phyloP scores from a whole-genome alignment of 768 basidiomycete species.

The Lyophyllum decastes region DNA sequence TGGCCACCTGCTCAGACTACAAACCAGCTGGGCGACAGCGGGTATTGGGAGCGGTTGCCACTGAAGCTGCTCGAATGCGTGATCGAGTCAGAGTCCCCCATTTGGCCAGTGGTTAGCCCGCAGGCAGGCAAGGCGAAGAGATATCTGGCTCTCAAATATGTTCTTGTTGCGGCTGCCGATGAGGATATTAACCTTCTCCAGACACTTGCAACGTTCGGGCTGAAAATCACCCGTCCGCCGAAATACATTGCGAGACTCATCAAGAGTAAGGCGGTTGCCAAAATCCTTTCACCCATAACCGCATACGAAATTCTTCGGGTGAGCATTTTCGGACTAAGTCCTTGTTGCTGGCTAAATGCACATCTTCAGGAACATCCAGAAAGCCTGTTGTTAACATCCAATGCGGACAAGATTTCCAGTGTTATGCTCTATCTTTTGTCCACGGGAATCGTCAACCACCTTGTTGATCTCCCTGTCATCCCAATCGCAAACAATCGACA shows the following conservation, averaged over 20 bases:
- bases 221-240: no score
- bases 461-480: constrained; percentile 40
- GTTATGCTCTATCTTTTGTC: constrained; percentile 38
- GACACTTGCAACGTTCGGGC: no score
- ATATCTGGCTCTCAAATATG: no score
- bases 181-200: no score
- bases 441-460: constrained; percentile 26
- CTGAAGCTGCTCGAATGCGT: constrained; percentile 27
- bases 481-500: constrained; percentile 23
- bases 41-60: constrained; percentile 40
- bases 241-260: no score
- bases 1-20: constrained; percentile 39
- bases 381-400: constrained; percentile 4
- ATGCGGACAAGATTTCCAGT: constrained; percentile 2
- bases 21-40: constrained; percentile 37
- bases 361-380: constrained; percentile 15
- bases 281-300: no score
- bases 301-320: constrained; percentile 32
- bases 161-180: no score
- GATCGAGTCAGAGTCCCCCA: constrained; percentile 21
- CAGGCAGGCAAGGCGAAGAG: no score
- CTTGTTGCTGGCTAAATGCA: neutral
- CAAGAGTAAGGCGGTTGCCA: no score
- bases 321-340: constrained; percentile 6
- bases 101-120: constrained; percentile 44